Percentiles rank a stretch among this genome's conserved stretches.
Conservation (phyloP, 768 basidiomycete species). For the Daedalea quercina region DNA sequence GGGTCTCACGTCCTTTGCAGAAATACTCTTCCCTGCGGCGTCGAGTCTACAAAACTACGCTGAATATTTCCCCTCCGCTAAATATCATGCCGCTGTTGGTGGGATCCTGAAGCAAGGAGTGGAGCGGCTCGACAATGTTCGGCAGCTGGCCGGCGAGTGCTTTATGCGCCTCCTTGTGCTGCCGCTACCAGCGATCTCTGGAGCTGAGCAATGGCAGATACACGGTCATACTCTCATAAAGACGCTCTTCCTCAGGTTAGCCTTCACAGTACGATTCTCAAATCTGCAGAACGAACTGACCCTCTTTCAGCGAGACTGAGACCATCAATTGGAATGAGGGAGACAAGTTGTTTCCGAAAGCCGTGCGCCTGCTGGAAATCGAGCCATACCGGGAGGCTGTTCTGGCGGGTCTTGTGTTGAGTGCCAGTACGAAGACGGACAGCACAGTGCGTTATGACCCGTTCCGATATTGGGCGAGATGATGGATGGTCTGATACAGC, state of each 20-base stretch:
- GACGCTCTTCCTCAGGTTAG: constrained; percentile 47
- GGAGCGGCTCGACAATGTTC: constrained; percentile 86
- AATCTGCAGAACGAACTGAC: constrained; percentile 1
- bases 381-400: constrained; percentile 53
- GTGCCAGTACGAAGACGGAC: constrained; percentile 78
- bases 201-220: constrained; percentile 44
- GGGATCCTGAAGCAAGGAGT: constrained; percentile 84
- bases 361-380: constrained; percentile 58
- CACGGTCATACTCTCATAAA: constrained; percentile 40
- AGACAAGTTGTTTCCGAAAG: constrained; percentile 68
- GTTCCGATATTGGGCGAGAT: background rate
- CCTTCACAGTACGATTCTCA: constrained; percentile 10
- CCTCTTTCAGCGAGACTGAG: constrained; percentile 25
- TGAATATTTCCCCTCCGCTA: constrained; percentile 53
- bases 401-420: constrained; percentile 68
- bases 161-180: constrained; percentile 45
- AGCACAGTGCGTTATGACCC: constrained; percentile 59
- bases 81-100: constrained; percentile 50
- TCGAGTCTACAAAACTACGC: constrained; percentile 37
- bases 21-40: constrained; percentile 43
- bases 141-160: constrained; percentile 69
- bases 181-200: constrained; percentile 34
- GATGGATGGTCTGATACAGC: constrained; percentile 37
- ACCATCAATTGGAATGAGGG: constrained; percentile 61
- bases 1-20: constrained; percentile 50